phyloP scores from a whole-genome alignment of 192 early-diverging fungal genomes.

The Entophlyctis luteolus region DNA sequence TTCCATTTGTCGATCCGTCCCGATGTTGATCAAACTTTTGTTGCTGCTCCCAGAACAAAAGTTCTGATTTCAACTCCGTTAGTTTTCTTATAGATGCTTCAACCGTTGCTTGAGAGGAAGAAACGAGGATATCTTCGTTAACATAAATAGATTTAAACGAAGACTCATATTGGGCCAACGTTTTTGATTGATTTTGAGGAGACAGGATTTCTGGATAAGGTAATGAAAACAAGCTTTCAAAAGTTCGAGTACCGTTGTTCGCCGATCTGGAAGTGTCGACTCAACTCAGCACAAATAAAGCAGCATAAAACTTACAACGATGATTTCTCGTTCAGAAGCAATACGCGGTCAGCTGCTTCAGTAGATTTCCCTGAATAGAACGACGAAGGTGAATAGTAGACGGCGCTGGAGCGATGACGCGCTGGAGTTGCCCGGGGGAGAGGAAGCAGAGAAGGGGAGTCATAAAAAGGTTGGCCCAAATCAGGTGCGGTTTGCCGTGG shows the following conservation, averaged over 20 bases:
- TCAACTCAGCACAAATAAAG: neutral
- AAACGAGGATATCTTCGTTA: conserved; percentile 13
- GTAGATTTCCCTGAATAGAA: neutral
- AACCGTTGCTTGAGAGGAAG: neutral
- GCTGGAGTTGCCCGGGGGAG: neutral
- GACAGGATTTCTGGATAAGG: too few relatives aligned
- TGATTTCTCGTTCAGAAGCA: neutral
- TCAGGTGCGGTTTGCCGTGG: neutral
- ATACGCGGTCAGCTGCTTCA: neutral
- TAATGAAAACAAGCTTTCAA: too few relatives aligned
- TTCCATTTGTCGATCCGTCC: neutral
- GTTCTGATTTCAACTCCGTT: neutral
- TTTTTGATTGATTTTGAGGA: too few relatives aligned
- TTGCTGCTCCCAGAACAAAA: neutral
- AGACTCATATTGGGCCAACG: too few relatives aligned
- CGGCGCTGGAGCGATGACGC: neutral
- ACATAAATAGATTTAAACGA: neutral
- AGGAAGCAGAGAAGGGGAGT: neutral
- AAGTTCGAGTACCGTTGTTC: too few relatives aligned
- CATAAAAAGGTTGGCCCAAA: neutral
- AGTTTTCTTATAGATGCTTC: neutral
- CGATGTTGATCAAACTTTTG: neutral
- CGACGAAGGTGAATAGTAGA: neutral
- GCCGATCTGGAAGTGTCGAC: too few relatives aligned
- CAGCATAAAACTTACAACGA: neutral